Base-by-base conservation (phyloP, 169 alveolate genomes). In the Babesia caballi region DNA sequence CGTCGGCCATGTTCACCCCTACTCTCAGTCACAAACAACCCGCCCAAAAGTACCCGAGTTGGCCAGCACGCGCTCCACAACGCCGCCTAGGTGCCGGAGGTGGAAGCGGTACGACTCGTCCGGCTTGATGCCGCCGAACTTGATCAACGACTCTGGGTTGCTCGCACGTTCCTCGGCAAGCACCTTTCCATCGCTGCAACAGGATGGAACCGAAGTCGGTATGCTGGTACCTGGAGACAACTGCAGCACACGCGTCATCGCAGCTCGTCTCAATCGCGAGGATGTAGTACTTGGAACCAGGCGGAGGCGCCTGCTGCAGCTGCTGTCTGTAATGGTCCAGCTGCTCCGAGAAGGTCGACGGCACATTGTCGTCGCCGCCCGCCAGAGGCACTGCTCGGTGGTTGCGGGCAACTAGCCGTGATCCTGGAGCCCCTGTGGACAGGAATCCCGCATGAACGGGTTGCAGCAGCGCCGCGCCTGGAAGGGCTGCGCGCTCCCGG, bases 71-170 rank as follows among this genome's bases (percentile, higher is more conserved):
- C 49, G 52, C 21, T 76, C 49, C 2, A 72, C 33, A 0, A 82
- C 42, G 3, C 44, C n/a, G 25, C 52, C 75, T 14, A 84, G 81
- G 51, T 50, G 28, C 3, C 28, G 56, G 28, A 35, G 9, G 58
- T 84, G 91, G 61, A 57, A 51, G 32, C 56, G 36, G 23, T 35
- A 36, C 19, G 84, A 40, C 21, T 63, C 73, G 15, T 23, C 54
- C 4, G 91, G 91, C 30, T 84, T 59, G 33, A 84, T 80, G 27
- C 91, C 91, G 11, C 88, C 89, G 41, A 25, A 84, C 70, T 74
- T 56, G 63, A 85, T 81, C 35, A 61, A 21, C 23, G 78, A 38
- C n/a, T 53, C 74, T 12, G 60, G 60, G 38, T 84, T 92, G 28
- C 66, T 21, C 33, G 66, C 70, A 51, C 32, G 54, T 49, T 65